Conservation (phyloP, 75 land plant genomes). For the Pinus tabuliformis region DNA sequence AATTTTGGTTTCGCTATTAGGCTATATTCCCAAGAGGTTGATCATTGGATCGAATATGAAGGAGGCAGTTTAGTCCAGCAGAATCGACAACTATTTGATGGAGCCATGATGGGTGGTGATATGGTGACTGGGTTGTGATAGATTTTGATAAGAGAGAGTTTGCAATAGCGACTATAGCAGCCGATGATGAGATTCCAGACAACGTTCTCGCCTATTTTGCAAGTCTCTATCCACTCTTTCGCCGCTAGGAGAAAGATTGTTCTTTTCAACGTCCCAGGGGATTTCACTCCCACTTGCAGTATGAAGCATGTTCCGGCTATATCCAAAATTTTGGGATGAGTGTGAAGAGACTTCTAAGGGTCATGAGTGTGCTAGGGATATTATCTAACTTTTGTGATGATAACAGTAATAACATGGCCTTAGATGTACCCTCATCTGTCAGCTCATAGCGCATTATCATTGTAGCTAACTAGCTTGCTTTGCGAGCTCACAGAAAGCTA, state of each 20-base stretch:
- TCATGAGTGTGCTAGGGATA: slow-evolving; percentile 57
- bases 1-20: too few relatives aligned
- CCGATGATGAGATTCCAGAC: too few relatives aligned
- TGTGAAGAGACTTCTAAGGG: slow-evolving; percentile 39
- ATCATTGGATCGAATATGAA: too few relatives aligned
- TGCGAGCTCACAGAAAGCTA: slow-evolving; percentile 41
- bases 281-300: slow-evolving; percentile 89
- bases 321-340: slow-evolving; percentile 19
- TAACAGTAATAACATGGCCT: slow-evolving; percentile 20
- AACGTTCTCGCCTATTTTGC: neutral
- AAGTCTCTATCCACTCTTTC: slow-evolving; percentile 50
- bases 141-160: too few relatives aligned
- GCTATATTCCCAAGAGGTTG: too few relatives aligned
- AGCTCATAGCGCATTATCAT: too few relatives aligned
- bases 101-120: too few relatives aligned
- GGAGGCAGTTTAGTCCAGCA: too few relatives aligned
- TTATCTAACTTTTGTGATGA: slow-evolving; percentile 32
- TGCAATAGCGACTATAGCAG: too few relatives aligned
- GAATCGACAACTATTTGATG: too few relatives aligned
- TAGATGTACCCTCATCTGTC: too few relatives aligned
- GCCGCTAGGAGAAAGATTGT: slow-evolving; percentile 67
- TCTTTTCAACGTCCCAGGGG: slow-evolving; percentile 80
- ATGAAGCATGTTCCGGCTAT: slow-evolving; percentile 55
- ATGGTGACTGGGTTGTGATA: too few relatives aligned
- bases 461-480: slow-evolving; percentile 74